phyloP scores from a whole-genome alignment of 768 basidiomycete species.

The Butyriboletus loyo region DNA sequence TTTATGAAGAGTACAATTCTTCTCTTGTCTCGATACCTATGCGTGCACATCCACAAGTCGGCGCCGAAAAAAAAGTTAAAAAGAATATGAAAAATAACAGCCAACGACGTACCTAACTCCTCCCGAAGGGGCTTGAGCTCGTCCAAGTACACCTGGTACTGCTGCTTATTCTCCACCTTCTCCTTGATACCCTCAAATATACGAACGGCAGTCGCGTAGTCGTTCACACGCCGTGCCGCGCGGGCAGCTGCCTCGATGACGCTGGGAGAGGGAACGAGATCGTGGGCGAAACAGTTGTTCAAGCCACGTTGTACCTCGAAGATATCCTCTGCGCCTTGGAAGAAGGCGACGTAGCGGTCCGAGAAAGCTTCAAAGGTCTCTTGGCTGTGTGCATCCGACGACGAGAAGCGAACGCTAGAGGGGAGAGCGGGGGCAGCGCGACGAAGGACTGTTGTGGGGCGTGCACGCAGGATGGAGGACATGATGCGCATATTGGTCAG shows the following conservation, averaged over 20 bases:
- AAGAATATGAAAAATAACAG: not conserved
- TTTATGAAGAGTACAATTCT: constrained; percentile 55
- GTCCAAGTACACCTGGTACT: constrained; percentile 90
- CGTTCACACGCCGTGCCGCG: constrained; percentile 88
- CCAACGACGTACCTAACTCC: constrained; percentile 71
- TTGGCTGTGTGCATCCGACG: constrained; percentile 67
- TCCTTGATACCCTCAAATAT: constrained; percentile 95
- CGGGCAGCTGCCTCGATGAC: constrained; percentile 87
- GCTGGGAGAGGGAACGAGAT: constrained; percentile 82
- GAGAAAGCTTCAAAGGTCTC: constrained; percentile 95
- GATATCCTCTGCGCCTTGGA: constrained; percentile 88
- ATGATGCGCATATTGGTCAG: constrained; percentile 55
- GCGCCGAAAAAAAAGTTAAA: not conserved
- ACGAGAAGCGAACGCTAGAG: constrained; percentile 30
- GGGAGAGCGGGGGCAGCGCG: constrained; percentile 46
- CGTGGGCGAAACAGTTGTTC: constrained; percentile 99
- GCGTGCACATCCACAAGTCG: not conserved
- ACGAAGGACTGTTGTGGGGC: constrained; percentile 43
- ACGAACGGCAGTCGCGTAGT: constrained; percentile 95
- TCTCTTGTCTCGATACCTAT: constrained; percentile 61
- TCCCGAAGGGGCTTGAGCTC: constrained; percentile 86
- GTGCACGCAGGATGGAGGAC: constrained; percentile 61
- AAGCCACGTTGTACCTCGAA: constrained; percentile 99
- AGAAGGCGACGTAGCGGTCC: constrained; percentile 90
- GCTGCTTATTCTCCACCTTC: constrained; percentile 96